These are phyloP conservation scores for Clavispora santaluciae DNA, from an alignment of 805 yeast genomes.

Conservation along the genomic window DNA sequence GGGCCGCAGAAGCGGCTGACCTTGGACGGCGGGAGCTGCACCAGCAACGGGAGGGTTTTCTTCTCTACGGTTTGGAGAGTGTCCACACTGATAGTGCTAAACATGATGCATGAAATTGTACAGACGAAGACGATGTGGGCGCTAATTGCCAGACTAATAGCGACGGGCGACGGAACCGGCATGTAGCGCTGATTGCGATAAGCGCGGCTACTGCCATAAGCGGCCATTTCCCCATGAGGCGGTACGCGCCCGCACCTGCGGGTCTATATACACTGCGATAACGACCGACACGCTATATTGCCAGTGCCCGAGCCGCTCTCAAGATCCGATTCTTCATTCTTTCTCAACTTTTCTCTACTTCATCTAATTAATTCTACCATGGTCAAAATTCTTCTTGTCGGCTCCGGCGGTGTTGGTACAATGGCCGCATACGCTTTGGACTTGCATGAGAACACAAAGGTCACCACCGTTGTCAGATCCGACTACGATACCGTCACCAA, in stretches of 20 bases:
- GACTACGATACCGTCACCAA: slow-evolving; percentile 50
- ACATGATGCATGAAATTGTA: slow-evolving; percentile 5
- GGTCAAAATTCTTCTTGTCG: slow-evolving; percentile 54
- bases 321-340: not conserved
- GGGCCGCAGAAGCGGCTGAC: slow-evolving; percentile 11
- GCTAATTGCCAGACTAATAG: not conserved
- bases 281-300: not conserved
- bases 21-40: slow-evolving; percentile 9
- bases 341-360: not conserved
- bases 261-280: not conserved
- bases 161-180: not conserved
- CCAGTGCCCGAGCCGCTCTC: not conserved
- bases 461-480: slow-evolving; percentile 62
- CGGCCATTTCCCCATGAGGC: not conserved
- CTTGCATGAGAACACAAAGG: slow-evolving; percentile 42
- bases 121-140: not conserved
- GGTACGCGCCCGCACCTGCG: not conserved
- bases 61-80: slow-evolving; percentile 8
- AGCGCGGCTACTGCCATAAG: not conserved
- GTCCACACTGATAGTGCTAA: slow-evolving; percentile 11
- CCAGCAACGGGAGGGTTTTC: slow-evolving; percentile 5
- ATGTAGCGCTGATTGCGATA: not conserved
- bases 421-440: slow-evolving; percentile 64
- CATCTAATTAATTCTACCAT: not conserved
- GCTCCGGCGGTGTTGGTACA: slow-evolving; percentile 86